These are phyloP conservation scores for Zygotorulaspora florentina DNA, from an alignment of 805 yeast species.

Conservation along the genomic window DNA sequence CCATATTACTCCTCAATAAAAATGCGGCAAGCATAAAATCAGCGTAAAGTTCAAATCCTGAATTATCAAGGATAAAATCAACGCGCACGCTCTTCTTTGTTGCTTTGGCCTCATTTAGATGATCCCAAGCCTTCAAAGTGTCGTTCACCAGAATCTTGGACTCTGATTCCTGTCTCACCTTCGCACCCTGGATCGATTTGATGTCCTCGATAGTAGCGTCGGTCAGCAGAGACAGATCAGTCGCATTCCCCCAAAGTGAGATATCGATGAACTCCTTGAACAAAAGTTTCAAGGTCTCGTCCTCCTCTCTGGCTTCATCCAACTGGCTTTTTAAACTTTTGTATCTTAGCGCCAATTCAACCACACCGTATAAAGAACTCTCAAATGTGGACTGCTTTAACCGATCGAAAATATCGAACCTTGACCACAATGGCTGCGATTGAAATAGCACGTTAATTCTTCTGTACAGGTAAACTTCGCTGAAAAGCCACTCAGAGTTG, in stretches of 20 bases:
- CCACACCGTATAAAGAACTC: conserved; percentile 71
- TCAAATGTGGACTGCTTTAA: conserved; percentile 71
- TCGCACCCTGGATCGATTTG: conserved; percentile 85
- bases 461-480: conserved; percentile 84
- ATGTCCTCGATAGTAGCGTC: conserved; percentile 88
- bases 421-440: conserved; percentile 35
- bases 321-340: conserved; percentile 38
- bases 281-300: conserved; percentile 48
- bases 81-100: conserved; percentile 44
- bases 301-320: conserved; percentile 19
- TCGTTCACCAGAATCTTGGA: conserved; percentile 76
- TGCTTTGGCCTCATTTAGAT: conserved; percentile 26
- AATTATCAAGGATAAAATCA: conserved; percentile 84
- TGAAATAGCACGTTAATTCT: conserved; percentile 46
- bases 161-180: conserved; percentile 76
- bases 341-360: conserved; percentile 70
- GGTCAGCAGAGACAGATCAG: conserved; percentile 85
- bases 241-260: conserved; percentile 97
- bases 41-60: conserved; percentile 94
- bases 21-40: conserved; percentile 66
- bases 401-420: conserved; percentile 68
- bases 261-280: conserved; percentile 83
- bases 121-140: conserved; percentile 60
- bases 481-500: conserved; percentile 84
- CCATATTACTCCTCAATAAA: conserved; percentile 66